Evolutionary conservation across 139 green algal genomes (phyloP).

Genomic region (Coelastrella sp.): DNA sequence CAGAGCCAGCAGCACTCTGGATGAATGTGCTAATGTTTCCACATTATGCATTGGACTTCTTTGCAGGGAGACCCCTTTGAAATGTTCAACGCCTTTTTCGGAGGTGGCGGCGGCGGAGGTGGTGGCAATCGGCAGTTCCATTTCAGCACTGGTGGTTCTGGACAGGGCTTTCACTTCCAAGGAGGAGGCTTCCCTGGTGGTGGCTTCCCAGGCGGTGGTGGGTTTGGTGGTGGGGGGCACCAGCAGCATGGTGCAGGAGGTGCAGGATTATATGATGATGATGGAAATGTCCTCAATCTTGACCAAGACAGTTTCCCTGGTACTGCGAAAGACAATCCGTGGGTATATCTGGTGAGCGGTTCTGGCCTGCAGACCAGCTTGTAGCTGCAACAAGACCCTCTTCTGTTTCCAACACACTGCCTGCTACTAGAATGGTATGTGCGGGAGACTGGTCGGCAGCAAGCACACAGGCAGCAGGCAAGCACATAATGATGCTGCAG

Average conservation of each 20-base stretch:
- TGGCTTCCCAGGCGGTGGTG: constrained; percentile 50
- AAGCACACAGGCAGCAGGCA: no score
- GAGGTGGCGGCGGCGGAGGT: constrained; percentile 54
- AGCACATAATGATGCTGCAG: no score
- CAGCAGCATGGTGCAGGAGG: constrained; percentile 7
- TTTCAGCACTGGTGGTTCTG: constrained; percentile 20
- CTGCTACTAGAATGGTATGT: no score
- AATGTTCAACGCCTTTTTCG: constrained; percentile 89
- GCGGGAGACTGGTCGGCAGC: no score
- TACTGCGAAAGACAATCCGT: constrained; percentile 55
- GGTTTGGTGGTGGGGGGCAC: constrained; percentile 20
- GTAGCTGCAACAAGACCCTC: no score
- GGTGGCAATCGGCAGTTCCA: constrained; percentile 40
- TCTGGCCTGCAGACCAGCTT: no score
- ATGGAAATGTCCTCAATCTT: constrained; percentile 66
- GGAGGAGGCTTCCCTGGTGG: constrained; percentile 46
- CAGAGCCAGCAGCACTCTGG: no score
- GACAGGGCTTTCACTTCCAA: constrained; percentile 36
- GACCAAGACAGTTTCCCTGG: constrained; percentile 64
- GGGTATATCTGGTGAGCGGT: constrained; percentile 68
- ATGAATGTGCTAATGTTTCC: no score
- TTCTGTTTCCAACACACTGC: no score
- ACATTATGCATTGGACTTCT: neutral
- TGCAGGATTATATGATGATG: constrained; percentile 65
- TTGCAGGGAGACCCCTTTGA: constrained; percentile 79